Evolutionary conservation across 169 alveolate genomes (phyloP), one percentile per base, ranked within the genome.

Genomic region (Sarcocystis neurona): DNA sequence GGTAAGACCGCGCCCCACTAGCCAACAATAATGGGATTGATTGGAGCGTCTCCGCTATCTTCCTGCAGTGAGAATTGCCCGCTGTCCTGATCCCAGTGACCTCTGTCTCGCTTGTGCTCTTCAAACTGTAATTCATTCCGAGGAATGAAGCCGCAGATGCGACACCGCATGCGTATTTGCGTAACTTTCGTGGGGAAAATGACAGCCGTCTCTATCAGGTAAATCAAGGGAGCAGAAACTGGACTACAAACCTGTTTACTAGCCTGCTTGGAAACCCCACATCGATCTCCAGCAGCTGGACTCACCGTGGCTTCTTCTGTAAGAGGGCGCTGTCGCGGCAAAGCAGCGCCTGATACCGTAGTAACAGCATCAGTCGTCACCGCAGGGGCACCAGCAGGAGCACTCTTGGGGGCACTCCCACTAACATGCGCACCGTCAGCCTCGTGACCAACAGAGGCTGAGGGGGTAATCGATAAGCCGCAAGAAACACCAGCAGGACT

Each of bases 11-110:
- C n/a, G n/a, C n/a, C n/a, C n/a, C n/a, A n/a, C n/a, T 50, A 88
- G 5, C 88, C 88, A 20, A 89, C 89, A 32, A 89, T 89, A 60
- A 89, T 77, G 4, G 92, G 92, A 60, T 77, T 77, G 74, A 89
- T 68, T n/a, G 92, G 92, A 0, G 90, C 53, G 84, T 89, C 90
- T 53, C 60, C 68, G 32, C 48, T 79, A 20, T 89, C 92, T 46
- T 88, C 87, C 0, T 6, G 10, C 3, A 78, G 63, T 0, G 90
- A 78, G 43, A 85, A 85, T 3, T 37, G 32, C 30, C 91, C 91
- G 0, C 56, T 63, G 2, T 44, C 48, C 34, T 89, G 93, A 46
- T 89, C 86, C 82, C 79, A 63, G 78, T 89, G 93, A 3, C 90
- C 89, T 23, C 93, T 30, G 41, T 70, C 84, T 18, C 88, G 32